Conservation (phyloP, 108 stramenopile species). For the Skeletonema tropicum region DNA sequence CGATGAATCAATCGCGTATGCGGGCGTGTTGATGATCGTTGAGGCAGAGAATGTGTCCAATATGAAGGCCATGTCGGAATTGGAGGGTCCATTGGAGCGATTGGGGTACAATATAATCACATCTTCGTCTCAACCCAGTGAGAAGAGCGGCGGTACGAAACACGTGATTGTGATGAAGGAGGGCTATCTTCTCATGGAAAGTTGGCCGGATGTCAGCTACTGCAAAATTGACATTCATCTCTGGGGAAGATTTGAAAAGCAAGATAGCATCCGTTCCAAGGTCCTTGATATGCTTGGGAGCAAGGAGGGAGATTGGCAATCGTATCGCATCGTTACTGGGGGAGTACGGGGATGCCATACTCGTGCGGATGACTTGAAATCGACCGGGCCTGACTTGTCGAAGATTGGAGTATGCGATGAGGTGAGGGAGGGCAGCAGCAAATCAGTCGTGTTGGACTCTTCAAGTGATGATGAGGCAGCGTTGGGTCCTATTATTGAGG, state of each 20-base stretch:
- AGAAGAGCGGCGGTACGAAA: constrained; percentile 18
- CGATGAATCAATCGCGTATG: constrained; percentile 18
- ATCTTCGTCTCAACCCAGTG: constrained; percentile 37
- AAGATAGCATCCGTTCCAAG: too few relatives aligned
- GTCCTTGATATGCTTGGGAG: too few relatives aligned
- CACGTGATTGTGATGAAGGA: too few relatives aligned
- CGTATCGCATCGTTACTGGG: constrained; percentile 77
- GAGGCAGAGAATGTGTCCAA: too few relatives aligned
- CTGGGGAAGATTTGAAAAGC: too few relatives aligned
- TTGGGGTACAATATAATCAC: constrained; percentile 26
- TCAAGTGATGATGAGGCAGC: constrained; percentile 33
- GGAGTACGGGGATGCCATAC: constrained; percentile 77
- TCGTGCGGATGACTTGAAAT: constrained; percentile 77
- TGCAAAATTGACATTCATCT: too few relatives aligned
- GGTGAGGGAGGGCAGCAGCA: too few relatives aligned
- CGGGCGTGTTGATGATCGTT: constrained; percentile 64
- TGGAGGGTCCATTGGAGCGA: constrained; percentile 24
- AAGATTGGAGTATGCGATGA: constrained; percentile 30
- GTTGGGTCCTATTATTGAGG: constrained; percentile 35
- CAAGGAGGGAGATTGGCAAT: constrained; percentile 28
- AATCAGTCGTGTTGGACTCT: constrained; percentile 27
- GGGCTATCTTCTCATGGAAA: too few relatives aligned
- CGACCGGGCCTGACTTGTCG: constrained; percentile 66
- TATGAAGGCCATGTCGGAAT: too few relatives aligned
- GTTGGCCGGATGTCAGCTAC: too few relatives aligned